These are phyloP conservation scores for Fusarium verticillioides DNA, from an alignment of 2,329 filamentous ascomycete genomes.

Conservation along the genomic window DNA sequence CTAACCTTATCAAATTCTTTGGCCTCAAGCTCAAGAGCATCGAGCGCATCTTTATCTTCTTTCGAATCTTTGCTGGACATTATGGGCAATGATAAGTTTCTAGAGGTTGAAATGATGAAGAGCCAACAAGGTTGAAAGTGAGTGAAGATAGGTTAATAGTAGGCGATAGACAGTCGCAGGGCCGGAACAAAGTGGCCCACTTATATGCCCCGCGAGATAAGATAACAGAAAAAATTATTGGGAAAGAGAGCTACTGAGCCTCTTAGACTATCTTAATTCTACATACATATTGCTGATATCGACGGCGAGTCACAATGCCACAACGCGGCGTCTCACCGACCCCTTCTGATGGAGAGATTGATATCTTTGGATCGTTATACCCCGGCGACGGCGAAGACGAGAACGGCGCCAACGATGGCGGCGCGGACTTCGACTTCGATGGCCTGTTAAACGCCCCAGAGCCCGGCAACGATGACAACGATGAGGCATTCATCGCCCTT, in stretches of 20 bases:
- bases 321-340: slow-evolving; percentile 81
- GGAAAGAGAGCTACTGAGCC: slow-evolving; percentile 28
- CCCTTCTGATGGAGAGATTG: slow-evolving; percentile 88
- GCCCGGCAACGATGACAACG: slow-evolving; percentile 68
- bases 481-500: slow-evolving; percentile 91
- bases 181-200: slow-evolving; percentile 30
- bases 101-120: slow-evolving; percentile 14
- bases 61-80: slow-evolving; percentile 55
- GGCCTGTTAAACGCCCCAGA: slow-evolving; percentile 67
- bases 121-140: neutral
- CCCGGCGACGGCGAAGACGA: slow-evolving; percentile 66
- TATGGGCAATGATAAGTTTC: neutral
- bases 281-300: slow-evolving; percentile 11
- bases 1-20: slow-evolving; percentile 90
- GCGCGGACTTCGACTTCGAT: slow-evolving; percentile 65
- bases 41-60: slow-evolving; percentile 79
- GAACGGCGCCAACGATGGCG: slow-evolving; percentile 50
- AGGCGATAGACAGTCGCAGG: slow-evolving; percentile 5
- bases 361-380: slow-evolving; percentile 85
- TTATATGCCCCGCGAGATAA: slow-evolving; percentile 52
- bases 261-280: slow-evolving; percentile 9
- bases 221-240: slow-evolving; percentile 54
- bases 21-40: slow-evolving; percentile 82
- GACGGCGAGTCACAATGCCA: slow-evolving; percentile 65
- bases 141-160: neutral